Conservation (phyloP, 345 rosid genomes). For the Alliaria petiolata region DNA sequence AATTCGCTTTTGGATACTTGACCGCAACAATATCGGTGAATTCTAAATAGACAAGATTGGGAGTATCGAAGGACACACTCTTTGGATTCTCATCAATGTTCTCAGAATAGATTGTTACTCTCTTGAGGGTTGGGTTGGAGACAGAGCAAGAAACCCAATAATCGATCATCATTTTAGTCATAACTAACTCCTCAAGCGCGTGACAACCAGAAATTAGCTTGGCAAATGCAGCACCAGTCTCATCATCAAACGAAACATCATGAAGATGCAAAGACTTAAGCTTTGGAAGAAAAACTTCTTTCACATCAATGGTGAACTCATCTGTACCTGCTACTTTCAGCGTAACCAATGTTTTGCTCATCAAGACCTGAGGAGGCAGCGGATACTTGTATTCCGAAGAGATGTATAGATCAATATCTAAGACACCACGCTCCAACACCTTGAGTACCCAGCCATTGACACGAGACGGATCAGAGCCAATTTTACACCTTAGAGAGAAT, state of each 20-base stretch:
- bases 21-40: neutral
- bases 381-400: neutral
- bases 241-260: neutral
- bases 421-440: constrained; percentile 14
- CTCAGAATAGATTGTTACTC: neutral
- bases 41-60: constrained; percentile 7
- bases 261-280: constrained; percentile 1
- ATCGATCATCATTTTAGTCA: neutral
- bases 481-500: constrained; percentile 9
- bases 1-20: neutral
- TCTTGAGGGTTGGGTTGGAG: constrained; percentile 14
- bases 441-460: constrained; percentile 17
- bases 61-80: constrained; percentile 14
- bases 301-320: neutral
- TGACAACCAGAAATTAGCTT: constrained; percentile 15
- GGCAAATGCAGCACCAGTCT: neutral
- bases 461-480: neutral
- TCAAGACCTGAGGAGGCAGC: constrained; percentile 1
- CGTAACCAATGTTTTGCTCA: constrained; percentile 13
- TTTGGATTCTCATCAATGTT: neutral
- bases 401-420: neutral
- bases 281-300: constrained; percentile 6
- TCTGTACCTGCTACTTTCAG: constrained; percentile 11
- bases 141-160: neutral
- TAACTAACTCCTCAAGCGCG: constrained; percentile 17